Conservation (phyloP, 495 filamentous ascomycete genomes). For the Annulohypoxylon stygium region DNA sequence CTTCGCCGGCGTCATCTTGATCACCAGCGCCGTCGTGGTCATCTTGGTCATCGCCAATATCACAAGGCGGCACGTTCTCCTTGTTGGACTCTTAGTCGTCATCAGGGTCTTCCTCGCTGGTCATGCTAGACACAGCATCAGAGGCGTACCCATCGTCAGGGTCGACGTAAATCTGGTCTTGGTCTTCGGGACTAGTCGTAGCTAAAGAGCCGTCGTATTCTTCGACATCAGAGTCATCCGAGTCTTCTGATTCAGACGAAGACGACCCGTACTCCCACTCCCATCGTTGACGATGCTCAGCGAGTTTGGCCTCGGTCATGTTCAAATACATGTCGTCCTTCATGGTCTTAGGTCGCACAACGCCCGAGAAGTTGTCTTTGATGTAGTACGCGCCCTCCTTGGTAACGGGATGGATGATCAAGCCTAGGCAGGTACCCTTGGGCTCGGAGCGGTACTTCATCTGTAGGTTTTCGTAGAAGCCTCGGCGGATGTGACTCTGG, state of each 20-base stretch:
- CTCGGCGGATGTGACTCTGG: neutral
- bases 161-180: too few relatives aligned
- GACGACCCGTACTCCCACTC: neutral
- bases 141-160: neutral
- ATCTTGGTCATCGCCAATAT: neutral
- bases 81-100: too few relatives aligned
- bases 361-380: neutral
- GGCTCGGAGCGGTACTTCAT: neutral
- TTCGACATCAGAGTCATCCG: neutral
- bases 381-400: neutral
- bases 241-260: neutral
- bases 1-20: neutral
- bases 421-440: neutral
- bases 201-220: too few relatives aligned
- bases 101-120: too few relatives aligned
- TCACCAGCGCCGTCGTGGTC: neutral
- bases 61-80: neutral
- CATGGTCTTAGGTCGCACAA: neutral
- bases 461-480: neutral
- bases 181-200: too few relatives aligned
- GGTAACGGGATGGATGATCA: neutral
- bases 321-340: neutral
- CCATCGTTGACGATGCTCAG: neutral
- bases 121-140: neutral
- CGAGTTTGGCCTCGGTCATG: neutral